Evolutionary conservation across 2,329 filamentous ascomycete species (phyloP).

Genomic region (Cryphonectria nitschkei): DNA sequence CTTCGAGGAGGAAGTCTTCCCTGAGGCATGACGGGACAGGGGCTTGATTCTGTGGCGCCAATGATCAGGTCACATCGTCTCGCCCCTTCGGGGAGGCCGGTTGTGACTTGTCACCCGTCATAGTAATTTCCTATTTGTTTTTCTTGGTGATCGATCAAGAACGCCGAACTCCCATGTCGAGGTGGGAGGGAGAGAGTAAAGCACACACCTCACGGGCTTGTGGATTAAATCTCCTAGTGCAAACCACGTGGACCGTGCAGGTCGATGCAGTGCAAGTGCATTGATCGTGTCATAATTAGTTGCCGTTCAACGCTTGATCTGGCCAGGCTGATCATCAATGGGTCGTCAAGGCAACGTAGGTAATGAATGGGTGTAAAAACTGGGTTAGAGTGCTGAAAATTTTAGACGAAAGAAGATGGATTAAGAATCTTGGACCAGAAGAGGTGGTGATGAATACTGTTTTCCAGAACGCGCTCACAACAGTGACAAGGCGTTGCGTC

Average conservation of each 20-base stretch:
- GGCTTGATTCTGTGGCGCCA: background rate
- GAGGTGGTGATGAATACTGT: background rate
- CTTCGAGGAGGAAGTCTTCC: background rate
- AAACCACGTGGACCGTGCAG: slow-evolving; percentile 1
- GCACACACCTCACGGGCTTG: background rate
- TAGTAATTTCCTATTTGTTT: background rate
- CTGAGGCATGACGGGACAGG: background rate
- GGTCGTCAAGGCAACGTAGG: background rate
- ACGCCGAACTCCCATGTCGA: background rate
- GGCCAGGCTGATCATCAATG: background rate
- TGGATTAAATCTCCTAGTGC: background rate
- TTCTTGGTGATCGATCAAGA: slow-evolving; percentile 6
- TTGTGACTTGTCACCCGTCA: slow-evolving; percentile 10
- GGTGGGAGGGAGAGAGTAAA: background rate
- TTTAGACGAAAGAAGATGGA: background rate
- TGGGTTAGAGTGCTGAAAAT: background rate
- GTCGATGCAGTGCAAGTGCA: background rate
- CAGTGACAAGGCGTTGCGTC: background rate
- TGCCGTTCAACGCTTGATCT: background rate
- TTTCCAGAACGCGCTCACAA: background rate
- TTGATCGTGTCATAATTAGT: background rate
- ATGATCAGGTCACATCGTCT: slow-evolving; percentile 7
- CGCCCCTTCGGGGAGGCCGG: background rate
- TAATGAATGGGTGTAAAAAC: background rate
- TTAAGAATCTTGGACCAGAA: background rate